Base-by-base conservation (phyloP, 2,329 filamentous ascomycete species). In the Ophiostoma ips region DNA sequence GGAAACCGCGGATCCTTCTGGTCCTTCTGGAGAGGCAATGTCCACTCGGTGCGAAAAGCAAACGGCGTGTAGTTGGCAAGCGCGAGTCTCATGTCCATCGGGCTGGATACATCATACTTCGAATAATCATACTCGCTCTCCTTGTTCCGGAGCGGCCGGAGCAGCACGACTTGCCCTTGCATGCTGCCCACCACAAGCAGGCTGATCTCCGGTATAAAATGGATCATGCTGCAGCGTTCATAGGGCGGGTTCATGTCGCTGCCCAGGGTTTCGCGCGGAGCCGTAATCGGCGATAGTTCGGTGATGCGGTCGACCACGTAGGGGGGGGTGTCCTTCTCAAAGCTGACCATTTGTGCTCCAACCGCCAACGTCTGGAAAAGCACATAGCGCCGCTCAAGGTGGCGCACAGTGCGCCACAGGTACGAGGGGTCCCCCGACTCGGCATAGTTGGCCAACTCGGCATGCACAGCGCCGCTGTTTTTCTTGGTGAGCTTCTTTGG, bases 201-300 rank as follows among this genome's bases (percentile, higher is more conserved):
- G n/a, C 72, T 81, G 1, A 92, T 68, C 57, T 85, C 79, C 0
- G 82, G 81, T 1, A 89, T 77, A 47, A 80, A 71, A 0, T 73
- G 66, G 35, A 78, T 64, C 70, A 84, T 78, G 63, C 74, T 81
- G 19, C 86, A 64, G 55, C 79, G 70, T 38, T 66, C 63, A 24
- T 60, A 57, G 51, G 57, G 54, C 5, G 54, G 41, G 55, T 59
- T 49, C 58, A 68, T 49, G 60, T 69, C 63, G 55, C n/a, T n/a
- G n/a, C n/a, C n/a, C n/a, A n/a, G n/a, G n/a, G n/a, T n/a, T n/a
- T n/a, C n/a, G n/a, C n/a, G n/a, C n/a, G n/a, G n/a, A n/a, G n/a
- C n/a, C n/a, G n/a, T n/a, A n/a, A n/a, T n/a, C n/a, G n/a, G n/a
- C n/a, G n/a, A n/a, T 5, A 24, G 34, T 11, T 19, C 24, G 5